phyloP scores from a whole-genome alignment of 2,329 filamentous ascomycete genomes.

The Fusarium verticillioides region DNA sequence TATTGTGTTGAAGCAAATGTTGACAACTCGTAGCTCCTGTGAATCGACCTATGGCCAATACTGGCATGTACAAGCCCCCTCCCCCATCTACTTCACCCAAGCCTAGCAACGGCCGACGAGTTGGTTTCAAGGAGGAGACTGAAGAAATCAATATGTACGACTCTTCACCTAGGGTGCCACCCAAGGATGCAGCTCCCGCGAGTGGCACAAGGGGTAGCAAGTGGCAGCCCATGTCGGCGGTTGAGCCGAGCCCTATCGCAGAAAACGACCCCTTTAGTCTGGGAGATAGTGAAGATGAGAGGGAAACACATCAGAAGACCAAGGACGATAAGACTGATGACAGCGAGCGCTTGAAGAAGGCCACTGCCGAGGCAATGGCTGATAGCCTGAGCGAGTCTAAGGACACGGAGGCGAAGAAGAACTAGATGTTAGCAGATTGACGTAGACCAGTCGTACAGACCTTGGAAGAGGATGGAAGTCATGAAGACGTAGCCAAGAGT shows the following conservation, averaged over 20 bases:
- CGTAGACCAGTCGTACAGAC: not conserved
- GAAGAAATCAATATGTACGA: conserved; percentile 86
- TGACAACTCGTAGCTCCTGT: conserved; percentile 47
- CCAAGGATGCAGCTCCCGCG: conserved; percentile 60
- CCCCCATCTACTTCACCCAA: conserved; percentile 64
- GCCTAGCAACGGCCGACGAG: conserved; percentile 60
- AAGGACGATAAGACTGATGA: conserved; percentile 67
- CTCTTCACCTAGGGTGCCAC: conserved; percentile 65
- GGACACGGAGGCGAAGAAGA: conserved; percentile 50
- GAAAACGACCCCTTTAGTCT: conserved; percentile 98
- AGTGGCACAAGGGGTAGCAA: conserved; percentile 82
- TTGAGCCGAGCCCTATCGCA: conserved; percentile 82
- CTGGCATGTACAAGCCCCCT: conserved; percentile 80
- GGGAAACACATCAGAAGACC: conserved; percentile 67
- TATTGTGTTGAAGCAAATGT: not conserved
- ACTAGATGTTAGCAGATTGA: conserved; percentile 33
- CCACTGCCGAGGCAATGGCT: conserved; percentile 70
- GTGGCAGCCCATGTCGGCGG: conserved; percentile 91
- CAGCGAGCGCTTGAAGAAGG: conserved; percentile 72
- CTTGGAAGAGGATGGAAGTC: not conserved
- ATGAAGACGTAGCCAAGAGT: not conserved
- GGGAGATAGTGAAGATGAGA: conserved; percentile 95
- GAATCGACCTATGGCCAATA: conserved; percentile 76
- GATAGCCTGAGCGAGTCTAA: conserved; percentile 61
- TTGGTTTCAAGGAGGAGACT: conserved; percentile 70